Evolutionary conservation across 2,329 filamentous ascomycete genomes (phyloP).

Genomic region (Keithomyces neogunnii): DNA sequence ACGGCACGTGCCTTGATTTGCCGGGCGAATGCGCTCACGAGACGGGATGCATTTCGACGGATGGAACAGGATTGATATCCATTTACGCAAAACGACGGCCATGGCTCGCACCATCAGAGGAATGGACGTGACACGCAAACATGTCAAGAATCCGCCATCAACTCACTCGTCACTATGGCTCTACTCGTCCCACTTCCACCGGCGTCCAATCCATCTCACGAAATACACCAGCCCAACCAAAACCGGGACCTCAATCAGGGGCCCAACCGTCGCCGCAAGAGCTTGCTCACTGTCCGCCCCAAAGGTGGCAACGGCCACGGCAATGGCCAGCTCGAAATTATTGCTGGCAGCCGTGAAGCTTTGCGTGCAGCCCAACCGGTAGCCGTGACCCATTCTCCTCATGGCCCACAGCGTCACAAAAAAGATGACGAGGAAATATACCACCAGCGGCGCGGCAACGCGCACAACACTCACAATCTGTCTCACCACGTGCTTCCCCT

Average conservation of each 20-base stretch:
- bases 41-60: no score
- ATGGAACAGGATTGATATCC: no score
- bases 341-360: constrained; percentile 88
- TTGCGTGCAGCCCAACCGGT: constrained; percentile 63
- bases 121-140: not conserved
- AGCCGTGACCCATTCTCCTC: constrained; percentile 62
- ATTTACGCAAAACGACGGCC: not conserved
- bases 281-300: constrained; percentile 72
- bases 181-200: constrained; percentile 5
- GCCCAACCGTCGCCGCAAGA: constrained; percentile 73
- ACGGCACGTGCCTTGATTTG: no score
- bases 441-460: constrained; percentile 70
- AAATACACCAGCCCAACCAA: constrained; percentile 70
- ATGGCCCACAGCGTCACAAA: constrained; percentile 55
- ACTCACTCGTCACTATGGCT: not conserved
- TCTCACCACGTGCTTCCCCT: constrained; percentile 67
- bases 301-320: constrained; percentile 75
- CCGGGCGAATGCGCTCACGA: no score
- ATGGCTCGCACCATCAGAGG: not conserved
- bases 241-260: constrained; percentile 80
- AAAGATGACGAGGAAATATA: constrained; percentile 76
- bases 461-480: constrained; percentile 78
- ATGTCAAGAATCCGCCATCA: no score
- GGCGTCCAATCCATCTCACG: constrained; percentile 4
- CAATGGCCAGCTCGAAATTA: constrained; percentile 88